phyloP scores from a whole-genome alignment of 495 filamentous ascomycete genomes.

The Penicilliopsis zonata region DNA sequence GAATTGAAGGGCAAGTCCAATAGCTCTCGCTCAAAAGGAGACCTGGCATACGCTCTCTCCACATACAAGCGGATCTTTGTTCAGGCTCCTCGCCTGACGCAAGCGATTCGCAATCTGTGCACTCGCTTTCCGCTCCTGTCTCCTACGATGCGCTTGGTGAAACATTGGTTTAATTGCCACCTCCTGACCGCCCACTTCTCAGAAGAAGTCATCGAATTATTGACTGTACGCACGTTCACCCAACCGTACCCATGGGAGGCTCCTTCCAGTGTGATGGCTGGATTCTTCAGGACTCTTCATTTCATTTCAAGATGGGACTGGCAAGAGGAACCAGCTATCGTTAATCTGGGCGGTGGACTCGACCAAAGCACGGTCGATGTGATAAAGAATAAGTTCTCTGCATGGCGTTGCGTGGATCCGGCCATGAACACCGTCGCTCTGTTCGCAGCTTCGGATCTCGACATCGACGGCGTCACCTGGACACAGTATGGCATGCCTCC shows the following conservation, averaged over 20 bases:
- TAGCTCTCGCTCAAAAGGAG: conserved; percentile 49
- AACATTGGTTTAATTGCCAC: conserved; percentile 81
- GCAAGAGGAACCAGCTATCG: conserved; percentile 65
- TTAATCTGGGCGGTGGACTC: conserved; percentile 57
- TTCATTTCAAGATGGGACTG: conserved; percentile 85
- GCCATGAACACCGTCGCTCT: conserved; percentile 71
- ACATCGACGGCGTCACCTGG: conserved; percentile 66
- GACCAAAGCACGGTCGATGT: conserved; percentile 33
- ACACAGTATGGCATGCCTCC: conserved; percentile 56
- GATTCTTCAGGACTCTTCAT: conserved; percentile 66
- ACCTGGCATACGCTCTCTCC: conserved; percentile 53
- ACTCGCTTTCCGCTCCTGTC: conserved; percentile 75
- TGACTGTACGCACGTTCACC: conserved; percentile 65
- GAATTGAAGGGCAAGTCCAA: conserved; percentile 58
- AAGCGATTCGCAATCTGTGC: conserved; percentile 63
- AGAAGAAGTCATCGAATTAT: conserved; percentile 73
- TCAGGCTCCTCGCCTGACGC: conserved; percentile 64
- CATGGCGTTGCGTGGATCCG: conserved; percentile 73
- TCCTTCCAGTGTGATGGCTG: conserved; percentile 68
- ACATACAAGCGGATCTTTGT: conserved; percentile 59
- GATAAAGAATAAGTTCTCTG: conserved; percentile 61
- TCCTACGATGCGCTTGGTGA: conserved; percentile 74
- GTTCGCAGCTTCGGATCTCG: conserved; percentile 72
- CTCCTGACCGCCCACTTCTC: conserved; percentile 63
- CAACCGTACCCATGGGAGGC: conserved; percentile 68